Evolutionary conservation across 2,329 filamentous ascomycete genomes (phyloP), one percentile per base, ranked within the genome.

Genomic region (Fusarium piperis): DNA sequence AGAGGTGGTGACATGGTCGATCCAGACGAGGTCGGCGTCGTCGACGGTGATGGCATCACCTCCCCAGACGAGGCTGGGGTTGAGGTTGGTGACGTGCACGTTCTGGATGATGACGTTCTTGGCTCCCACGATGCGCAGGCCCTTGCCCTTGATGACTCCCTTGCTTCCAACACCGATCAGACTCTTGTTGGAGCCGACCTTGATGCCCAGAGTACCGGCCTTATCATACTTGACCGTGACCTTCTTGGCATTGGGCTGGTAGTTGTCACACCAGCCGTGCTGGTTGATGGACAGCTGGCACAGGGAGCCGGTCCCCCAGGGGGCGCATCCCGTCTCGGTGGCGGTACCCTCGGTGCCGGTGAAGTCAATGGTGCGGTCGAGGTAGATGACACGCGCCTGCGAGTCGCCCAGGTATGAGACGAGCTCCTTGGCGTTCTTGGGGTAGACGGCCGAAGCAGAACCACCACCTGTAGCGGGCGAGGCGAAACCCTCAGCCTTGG

Each of bases 221-320:
- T 86, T 88, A 80, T 89, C 85, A 67, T 84, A 86, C 6, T 74
- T 82, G 38, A 81, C 85, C 9, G 81, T 80, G 44, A 82, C 83
- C 52, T 81, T 83, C 33, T 85, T 83, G 2, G 87, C 85, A 36
- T 82, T 81, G 51, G 59, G 81, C 79, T 91, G 82, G 78, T 91
- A 88, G 81, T 90, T 90, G 62, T 78, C 81, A 79, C 89, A 91
- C 85, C 87, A 89, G 75, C 83, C 76, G 76, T 89, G 80, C 81
- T 88, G 82, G 81, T 90, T 88, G 78, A 91, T 90, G 70, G 89
- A 87, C 44, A 85, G 73, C 82, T 91, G 89, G 80, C 89, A 89
- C 12, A 65, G 79, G 3, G 85, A 79, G 12, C 77, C 84, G 28
- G 86, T 88, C 38, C 87, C 88, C 80, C 85, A 89, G 26, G 89